phyloP scores from a whole-genome alignment of 2,329 filamentous ascomycete genomes.

The Neonectria coccinea region DNA sequence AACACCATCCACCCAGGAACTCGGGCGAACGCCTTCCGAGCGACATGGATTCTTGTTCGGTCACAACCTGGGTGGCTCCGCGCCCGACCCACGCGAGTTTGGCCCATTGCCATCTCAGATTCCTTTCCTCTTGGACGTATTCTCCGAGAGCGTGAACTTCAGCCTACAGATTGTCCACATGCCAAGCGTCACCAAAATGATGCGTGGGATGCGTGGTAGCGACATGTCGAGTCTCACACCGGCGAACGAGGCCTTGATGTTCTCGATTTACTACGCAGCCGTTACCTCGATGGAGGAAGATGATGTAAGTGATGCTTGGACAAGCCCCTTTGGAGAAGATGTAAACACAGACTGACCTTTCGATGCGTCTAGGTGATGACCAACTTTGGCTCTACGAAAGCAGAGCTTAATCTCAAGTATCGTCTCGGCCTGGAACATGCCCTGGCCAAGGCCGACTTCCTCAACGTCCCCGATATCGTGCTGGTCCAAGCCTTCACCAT shows the following conservation, averaged over 20 bases:
- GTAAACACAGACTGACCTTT: not conserved
- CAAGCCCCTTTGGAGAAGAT: not conserved
- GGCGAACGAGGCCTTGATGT: slow-evolving; percentile 64
- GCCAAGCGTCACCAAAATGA: slow-evolving; percentile 52
- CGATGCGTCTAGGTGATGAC: slow-evolving; percentile 55
- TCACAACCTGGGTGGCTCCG: slow-evolving; percentile 53
- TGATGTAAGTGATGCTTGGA: slow-evolving; percentile 55
- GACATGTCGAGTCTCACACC: slow-evolving; percentile 51
- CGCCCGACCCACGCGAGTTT: slow-evolving; percentile 53
- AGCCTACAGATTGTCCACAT: slow-evolving; percentile 59
- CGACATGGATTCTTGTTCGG: slow-evolving; percentile 65
- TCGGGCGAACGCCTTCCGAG: slow-evolving; percentile 56
- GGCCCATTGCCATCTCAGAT: slow-evolving; percentile 67
- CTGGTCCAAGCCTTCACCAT: slow-evolving; percentile 72
- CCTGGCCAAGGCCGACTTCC: slow-evolving; percentile 70
- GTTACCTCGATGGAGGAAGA: slow-evolving; percentile 68
- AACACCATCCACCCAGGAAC: slow-evolving; percentile 52
- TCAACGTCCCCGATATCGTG: slow-evolving; percentile 68
- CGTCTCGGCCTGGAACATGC: slow-evolving; percentile 69
- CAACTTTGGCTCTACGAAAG: slow-evolving; percentile 63
- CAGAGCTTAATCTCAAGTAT: slow-evolving; percentile 58
- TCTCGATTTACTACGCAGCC: slow-evolving; percentile 68
- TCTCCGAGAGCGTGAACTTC: slow-evolving; percentile 63
- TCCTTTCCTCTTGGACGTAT: slow-evolving; percentile 64
- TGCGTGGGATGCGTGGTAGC: slow-evolving; percentile 51